Conservation (phyloP, 768 basidiomycete genomes). For the Auriscalpium vulgare region DNA sequence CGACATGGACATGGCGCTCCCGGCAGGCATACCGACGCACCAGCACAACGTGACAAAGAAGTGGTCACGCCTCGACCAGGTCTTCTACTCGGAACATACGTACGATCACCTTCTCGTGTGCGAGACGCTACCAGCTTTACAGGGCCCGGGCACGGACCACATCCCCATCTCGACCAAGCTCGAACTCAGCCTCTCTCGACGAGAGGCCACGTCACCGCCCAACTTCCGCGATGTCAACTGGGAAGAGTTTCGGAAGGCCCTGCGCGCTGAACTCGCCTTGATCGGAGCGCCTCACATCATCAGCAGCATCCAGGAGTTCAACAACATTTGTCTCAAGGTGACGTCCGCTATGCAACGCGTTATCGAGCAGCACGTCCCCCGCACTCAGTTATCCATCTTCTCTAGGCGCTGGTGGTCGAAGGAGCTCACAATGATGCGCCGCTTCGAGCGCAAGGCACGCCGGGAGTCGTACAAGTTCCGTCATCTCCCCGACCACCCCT, state of each 20-base stretch:
- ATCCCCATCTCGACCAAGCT: background rate
- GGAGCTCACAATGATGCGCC: background rate
- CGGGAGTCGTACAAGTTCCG: background rate
- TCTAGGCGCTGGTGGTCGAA: conserved; percentile 2
- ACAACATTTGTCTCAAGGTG: background rate
- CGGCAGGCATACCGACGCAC: background rate
- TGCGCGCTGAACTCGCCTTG: background rate
- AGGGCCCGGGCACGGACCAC: background rate
- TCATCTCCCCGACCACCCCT: background rate
- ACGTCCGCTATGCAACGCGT: background rate
- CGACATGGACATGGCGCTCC: background rate
- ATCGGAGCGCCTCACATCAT: background rate
- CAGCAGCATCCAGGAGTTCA: background rate
- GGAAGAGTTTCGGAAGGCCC: background rate
- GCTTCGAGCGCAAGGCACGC: background rate
- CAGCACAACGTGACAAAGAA: background rate
- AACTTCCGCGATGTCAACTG: background rate
- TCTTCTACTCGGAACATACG: background rate
- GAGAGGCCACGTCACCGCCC: accelerated
- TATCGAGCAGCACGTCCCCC: background rate
- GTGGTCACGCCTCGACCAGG: background rate
- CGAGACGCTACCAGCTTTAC: background rate
- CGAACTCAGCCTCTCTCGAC: background rate
- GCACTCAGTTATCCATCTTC: background rate
- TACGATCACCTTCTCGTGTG: background rate